Evolutionary conservation across 495 filamentous ascomycete genomes (phyloP).

Genomic region (Daldinia decipiens): DNA sequence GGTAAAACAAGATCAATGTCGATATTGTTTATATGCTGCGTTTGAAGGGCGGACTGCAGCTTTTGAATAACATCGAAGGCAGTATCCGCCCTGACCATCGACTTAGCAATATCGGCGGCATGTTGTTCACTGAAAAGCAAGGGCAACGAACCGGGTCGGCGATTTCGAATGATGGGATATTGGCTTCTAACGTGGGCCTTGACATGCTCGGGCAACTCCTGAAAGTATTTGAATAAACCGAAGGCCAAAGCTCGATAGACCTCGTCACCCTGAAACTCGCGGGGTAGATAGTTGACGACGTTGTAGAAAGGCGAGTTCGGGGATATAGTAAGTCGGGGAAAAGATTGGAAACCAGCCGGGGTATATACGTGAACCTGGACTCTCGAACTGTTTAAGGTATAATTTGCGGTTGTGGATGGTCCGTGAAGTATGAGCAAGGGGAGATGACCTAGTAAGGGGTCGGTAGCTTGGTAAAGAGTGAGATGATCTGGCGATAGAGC

Average conservation of each 20-base stretch:
- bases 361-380: constrained; percentile 93
- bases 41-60: constrained; percentile 75
- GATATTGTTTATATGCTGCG: constrained; percentile 80
- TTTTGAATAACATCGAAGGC: constrained; percentile 73
- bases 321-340: constrained; percentile 88
- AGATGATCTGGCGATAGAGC: constrained; percentile 78
- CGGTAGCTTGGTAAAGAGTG: constrained; percentile 82
- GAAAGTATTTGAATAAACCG: constrained; percentile 91
- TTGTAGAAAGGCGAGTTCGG: constrained; percentile 94
- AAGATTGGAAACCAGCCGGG: constrained; percentile 85
- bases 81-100: constrained; percentile 82
- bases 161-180: constrained; percentile 57
- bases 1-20: constrained; percentile 91
- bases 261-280: constrained; percentile 93
- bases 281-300: constrained; percentile 89
- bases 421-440: constrained; percentile 87
- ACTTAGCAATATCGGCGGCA: constrained; percentile 86
- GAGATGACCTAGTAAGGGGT: constrained; percentile 76
- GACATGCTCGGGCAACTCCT: constrained; percentile 79
- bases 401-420: constrained; percentile 81
- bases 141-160: constrained; percentile 67
- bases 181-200: constrained; percentile 68
- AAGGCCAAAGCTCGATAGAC: constrained; percentile 89
- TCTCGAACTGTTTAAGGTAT: constrained; percentile 85
- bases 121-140: constrained; percentile 89